Conservation (phyloP, 139 green algal genomes). For the Haematococcus lacustris region DNA sequence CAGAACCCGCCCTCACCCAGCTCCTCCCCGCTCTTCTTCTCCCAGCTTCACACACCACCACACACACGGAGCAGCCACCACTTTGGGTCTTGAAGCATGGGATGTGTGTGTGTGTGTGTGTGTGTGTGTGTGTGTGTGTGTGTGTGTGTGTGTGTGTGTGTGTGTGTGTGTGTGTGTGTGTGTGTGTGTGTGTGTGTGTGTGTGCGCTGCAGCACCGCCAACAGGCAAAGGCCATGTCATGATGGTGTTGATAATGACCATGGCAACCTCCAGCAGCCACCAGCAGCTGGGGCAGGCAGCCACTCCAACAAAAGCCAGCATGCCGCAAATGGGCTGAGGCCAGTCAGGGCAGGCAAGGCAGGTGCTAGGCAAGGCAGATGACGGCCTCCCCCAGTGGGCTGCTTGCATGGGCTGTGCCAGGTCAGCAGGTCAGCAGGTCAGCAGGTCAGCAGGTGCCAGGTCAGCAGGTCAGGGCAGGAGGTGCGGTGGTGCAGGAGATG, state of each 20-base stretch:
- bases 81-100: not conserved
- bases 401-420: not conserved
- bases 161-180: not conserved
- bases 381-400: not conserved
- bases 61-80: not conserved
- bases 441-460: not conserved
- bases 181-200: not conserved
- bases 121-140: not conserved
- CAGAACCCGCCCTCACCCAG: slow-evolving; percentile 66
- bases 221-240: not conserved
- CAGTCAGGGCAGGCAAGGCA: not conserved
- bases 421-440: not conserved
- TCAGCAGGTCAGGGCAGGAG: not conserved
- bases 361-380: too few species aligned
- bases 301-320: not conserved
- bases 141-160: not conserved
- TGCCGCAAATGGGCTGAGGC: not conserved
- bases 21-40: slow-evolving; percentile 61
- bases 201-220: not conserved
- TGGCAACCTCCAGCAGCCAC: too few species aligned
- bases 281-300: not conserved
- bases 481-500: not conserved
- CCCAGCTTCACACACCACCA: slow-evolving; percentile 21
- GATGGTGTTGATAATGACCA: too few species aligned
- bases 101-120: not conserved